These are phyloP conservation scores for Liquidambar formosana DNA, from an alignment of 164 flowering plant genomes.

Conservation along the genomic window DNA sequence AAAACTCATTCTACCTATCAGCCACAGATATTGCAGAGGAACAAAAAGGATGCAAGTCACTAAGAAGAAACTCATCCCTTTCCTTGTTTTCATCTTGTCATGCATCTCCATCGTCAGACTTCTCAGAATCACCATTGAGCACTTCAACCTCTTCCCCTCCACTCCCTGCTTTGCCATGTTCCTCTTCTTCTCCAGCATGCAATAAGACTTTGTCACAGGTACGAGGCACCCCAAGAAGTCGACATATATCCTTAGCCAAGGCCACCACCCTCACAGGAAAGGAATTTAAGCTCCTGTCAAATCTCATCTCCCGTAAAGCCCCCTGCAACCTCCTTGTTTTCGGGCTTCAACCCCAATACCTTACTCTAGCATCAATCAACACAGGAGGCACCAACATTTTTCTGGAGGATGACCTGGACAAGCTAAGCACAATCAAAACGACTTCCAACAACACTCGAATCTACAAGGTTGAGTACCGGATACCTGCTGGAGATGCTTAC, in stretches of 20 bases:
- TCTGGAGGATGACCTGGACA: conserved; percentile 61
- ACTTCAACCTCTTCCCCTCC: conserved; percentile 39
- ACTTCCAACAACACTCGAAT: conserved; percentile 30
- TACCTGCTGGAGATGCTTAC: conserved; percentile 61
- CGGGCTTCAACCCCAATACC: conserved; percentile 55
- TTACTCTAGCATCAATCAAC: conserved; percentile 49
- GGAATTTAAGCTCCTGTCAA: conserved; percentile 49
- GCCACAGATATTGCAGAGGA: conserved; percentile 14
- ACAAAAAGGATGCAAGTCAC: conserved; percentile 36
- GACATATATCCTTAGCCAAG: conserved; percentile 8
- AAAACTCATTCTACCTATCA: conserved; percentile 4
- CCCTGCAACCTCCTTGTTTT: conserved; percentile 89
- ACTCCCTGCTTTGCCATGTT: conserved; percentile 19
- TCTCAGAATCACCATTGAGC: conserved; percentile 40
- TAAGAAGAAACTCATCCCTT: conserved; percentile 45
- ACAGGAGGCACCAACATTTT: conserved; percentile 68
- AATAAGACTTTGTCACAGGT: background rate
- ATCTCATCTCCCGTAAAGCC: conserved; percentile 43
- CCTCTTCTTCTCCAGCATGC: conserved; percentile 23
- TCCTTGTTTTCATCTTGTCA: conserved; percentile 55
- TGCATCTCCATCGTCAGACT: conserved; percentile 57
- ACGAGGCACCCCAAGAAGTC: conserved; percentile 3
- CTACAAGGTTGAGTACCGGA: conserved; percentile 48
- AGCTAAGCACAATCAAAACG: conserved; percentile 23
- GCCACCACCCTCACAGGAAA: conserved; percentile 40